Percentiles rank a stretch among this genome's conserved stretches.
These are phyloP conservation scores for Scleroderma bovista DNA, from an alignment of 768 basidiomycete species.

Conservation along the genomic window DNA sequence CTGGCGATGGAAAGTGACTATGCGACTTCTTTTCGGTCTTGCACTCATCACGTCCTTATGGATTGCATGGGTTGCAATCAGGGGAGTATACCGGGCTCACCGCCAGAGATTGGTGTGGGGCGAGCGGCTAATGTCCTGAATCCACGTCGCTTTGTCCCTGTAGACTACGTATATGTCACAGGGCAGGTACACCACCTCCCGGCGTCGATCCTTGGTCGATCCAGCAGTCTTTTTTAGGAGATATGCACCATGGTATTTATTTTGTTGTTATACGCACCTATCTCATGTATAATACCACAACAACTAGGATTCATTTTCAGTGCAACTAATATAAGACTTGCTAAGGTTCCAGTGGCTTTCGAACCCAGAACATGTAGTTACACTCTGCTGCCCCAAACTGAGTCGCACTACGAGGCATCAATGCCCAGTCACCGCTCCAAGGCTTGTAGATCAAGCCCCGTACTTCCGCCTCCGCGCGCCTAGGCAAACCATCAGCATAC, in stretches of 20 bases:
- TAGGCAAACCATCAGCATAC: constrained; percentile 42
- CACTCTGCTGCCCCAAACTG: constrained; percentile 47
- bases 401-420: constrained; percentile 54
- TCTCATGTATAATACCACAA: constrained; percentile 12
- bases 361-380: constrained; percentile 87
- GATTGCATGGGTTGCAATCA: constrained; percentile 54
- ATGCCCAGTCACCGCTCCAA: constrained; percentile 58
- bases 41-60: constrained; percentile 54
- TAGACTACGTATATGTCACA: too few species aligned
- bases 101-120: constrained; percentile 76
- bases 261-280: too few species aligned
- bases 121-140: constrained; percentile 67
- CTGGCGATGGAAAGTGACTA: constrained; percentile 58
- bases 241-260: too few species aligned
- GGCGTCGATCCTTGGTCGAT: too few species aligned
- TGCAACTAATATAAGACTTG: neutral
- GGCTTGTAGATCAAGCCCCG: constrained; percentile 76
- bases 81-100: constrained; percentile 69
- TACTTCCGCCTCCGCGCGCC: constrained; percentile 69
- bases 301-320: neutral
- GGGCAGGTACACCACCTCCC: too few species aligned
- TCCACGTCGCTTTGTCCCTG: too few species aligned
- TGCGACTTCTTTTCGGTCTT: constrained; percentile 55
- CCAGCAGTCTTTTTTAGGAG: too few species aligned
- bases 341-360: constrained; percentile 45